Evolutionary conservation across 768 basidiomycete genomes (phyloP).

Genomic region (Rhizopogon sp.): DNA sequence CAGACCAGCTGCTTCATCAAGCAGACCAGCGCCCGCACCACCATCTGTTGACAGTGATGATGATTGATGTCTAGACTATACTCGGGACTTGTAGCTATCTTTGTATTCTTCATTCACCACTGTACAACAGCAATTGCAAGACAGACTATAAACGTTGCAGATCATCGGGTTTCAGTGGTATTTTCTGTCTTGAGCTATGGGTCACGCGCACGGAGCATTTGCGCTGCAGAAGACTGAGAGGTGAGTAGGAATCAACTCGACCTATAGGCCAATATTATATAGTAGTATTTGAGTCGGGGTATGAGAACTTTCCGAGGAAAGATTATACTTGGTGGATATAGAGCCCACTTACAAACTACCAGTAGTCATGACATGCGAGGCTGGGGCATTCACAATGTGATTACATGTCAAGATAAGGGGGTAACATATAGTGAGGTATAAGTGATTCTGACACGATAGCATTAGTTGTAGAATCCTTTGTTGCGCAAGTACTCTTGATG

Average conservation of each 20-base stretch:
- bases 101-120: conserved; percentile 6
- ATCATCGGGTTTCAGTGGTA: not conserved
- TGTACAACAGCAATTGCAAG: conserved; percentile 18
- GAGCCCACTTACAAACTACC: too few relatives aligned
- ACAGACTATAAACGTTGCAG: not conserved
- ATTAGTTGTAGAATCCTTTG: conserved; percentile 36
- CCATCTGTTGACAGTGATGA: conserved; percentile 42
- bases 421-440: not conserved
- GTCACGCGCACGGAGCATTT: not conserved
- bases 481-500: conserved; percentile 40
- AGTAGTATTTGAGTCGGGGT: too few relatives aligned
- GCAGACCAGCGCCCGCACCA: conserved; percentile 30
- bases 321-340: too few relatives aligned
- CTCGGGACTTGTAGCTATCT: not conserved
- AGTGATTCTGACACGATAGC: not conserved
- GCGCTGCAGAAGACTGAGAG: too few relatives aligned
- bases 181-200: not conserved
- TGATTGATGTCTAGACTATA: conserved; percentile 32
- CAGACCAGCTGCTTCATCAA: conserved; percentile 50
- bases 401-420: not conserved
- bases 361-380: not conserved
- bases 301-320: too few relatives aligned
- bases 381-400: not conserved
- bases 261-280: too few relatives aligned
- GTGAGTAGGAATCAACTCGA: too few relatives aligned